Percentiles rank a stretch among this genome's conserved stretches.
These are phyloP conservation scores for Kwoniella sp. DNA, from an alignment of 768 basidiomycete genomes.

Conservation along the genomic window DNA sequence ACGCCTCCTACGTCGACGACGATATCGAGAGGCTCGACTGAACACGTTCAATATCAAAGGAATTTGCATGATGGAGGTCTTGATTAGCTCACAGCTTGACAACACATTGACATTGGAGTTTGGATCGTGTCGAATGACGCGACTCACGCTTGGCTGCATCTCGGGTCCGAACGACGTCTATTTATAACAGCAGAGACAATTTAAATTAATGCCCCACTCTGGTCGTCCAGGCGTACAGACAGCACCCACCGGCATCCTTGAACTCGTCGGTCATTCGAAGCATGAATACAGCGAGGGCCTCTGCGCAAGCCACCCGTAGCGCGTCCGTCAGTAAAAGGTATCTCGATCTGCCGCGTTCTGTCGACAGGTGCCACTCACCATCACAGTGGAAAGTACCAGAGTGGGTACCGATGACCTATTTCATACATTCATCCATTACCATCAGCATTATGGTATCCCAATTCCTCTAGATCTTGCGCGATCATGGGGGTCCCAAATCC, in stretches of 20 bases:
- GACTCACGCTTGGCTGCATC: slow-evolving; percentile 53
- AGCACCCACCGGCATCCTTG: slow-evolving; percentile 67
- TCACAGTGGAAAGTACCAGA: slow-evolving; percentile 97
- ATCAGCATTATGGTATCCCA: not conserved
- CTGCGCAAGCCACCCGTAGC: slow-evolving; percentile 57
- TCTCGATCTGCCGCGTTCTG: too few species aligned
- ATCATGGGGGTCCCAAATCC: not conserved
- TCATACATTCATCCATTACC: not conserved
- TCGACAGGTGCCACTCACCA: slow-evolving; percentile 31
- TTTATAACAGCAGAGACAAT: not conserved
- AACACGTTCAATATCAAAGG: not conserved
- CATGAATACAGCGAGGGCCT: slow-evolving; percentile 90
- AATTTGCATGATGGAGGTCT: not conserved
- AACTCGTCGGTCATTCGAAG: slow-evolving; percentile 76
- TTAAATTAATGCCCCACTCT: not conserved
- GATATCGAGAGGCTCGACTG: slow-evolving; percentile 75
- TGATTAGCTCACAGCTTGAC: too few species aligned
- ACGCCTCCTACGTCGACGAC: slow-evolving; percentile 95
- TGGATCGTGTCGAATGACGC: too few species aligned
- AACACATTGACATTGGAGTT: too few species aligned
- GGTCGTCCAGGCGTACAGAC: not conserved
- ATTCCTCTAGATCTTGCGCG: not conserved
- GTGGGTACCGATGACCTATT: slow-evolving; percentile 92
- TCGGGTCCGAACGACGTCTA: slow-evolving; percentile 51
- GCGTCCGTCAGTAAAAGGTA: too few species aligned